Evolutionary conservation across 2,329 filamentous ascomycete genomes (phyloP), one percentile per base, ranked within the genome.

Genomic region (Dryadomyces quercus-mongolicae): DNA sequence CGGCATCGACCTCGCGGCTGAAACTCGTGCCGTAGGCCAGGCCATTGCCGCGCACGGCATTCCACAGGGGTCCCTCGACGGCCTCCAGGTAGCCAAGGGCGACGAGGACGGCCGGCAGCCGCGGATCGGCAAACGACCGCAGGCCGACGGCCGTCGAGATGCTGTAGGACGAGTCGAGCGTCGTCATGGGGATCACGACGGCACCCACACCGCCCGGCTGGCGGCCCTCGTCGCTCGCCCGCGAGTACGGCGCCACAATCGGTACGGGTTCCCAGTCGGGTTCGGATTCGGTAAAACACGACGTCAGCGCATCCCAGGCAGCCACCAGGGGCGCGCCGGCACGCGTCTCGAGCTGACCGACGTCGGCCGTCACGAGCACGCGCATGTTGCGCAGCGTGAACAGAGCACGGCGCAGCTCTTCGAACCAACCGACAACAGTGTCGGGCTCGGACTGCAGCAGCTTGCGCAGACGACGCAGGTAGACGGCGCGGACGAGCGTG

Each of bases 61-160:
- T 86, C 92, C 93, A 97, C 36, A 98, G 80, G 0, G 93, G 93
- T 0, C 93, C 93, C 68, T 98, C 93, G 18, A 94, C 86, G 1
- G 90, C 84, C 65, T 96, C 91, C 57, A 98, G 84, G 65, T 96
- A 97, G 20, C 90, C 84, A 51, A 90, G 81, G 1, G 92, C 90
- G 8, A 98, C 91, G 67, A 95, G 81, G 52, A 95, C 77, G 2
- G 91, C 84, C 0, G 93, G 90, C 1, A 97, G 75, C 16, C 81
- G 78, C 0, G 90, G 84, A 63, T 96, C 85, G 4, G 78, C 75
- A 64, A 86, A 91, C 0, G 85, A 88, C 22, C 80, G 77, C 16
- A 92, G 80, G 6, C 92, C 92, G 45, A 79, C 78, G 2, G 85
- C 77, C 12, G 86, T 86, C 62, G 88, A 82, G 56, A 91, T 80